Percentiles rank a stretch among this genome's conserved stretches.
Conservation (phyloP, 1,284 basidiomycete genomes). For the Coriolopsis trogii region DNA sequence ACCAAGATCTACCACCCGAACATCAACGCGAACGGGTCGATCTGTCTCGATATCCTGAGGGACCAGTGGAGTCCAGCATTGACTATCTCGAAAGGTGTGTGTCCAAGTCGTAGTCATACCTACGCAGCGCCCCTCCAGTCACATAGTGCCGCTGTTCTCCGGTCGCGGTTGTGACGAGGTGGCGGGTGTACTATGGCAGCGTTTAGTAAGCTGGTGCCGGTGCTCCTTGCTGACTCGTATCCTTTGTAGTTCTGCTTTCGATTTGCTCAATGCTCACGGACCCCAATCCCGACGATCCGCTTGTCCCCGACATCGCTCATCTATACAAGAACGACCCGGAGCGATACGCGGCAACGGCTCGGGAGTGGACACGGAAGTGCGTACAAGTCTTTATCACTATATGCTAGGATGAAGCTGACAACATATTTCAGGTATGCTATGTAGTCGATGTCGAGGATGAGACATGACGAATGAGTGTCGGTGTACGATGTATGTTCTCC, state of each 20-base stretch:
- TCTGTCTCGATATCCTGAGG: conserved; percentile 96
- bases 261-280: conserved; percentile 98
- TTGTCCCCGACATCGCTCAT: conserved; percentile 83
- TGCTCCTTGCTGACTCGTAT: not conserved
- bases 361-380: conserved; percentile 98
- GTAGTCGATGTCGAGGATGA: conserved; percentile 38
- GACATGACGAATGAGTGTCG: conserved; percentile 26
- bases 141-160: too few species aligned
- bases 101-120: too few species aligned
- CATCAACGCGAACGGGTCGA: conserved; percentile 98
- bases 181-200: not conserved
- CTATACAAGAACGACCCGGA: conserved; percentile 95
- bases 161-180: conserved; percentile 2
- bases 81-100: conserved; percentile 95
- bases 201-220: not conserved
- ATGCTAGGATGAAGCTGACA: conserved; percentile 26
- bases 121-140: too few species aligned
- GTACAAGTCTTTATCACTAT: conserved; percentile 31
- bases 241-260: conserved; percentile 77
- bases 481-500: conserved; percentile 32
- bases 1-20: conserved; percentile 98
- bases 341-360: conserved; percentile 92
- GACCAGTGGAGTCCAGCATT: conserved; percentile 98
- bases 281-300: conserved; percentile 95
- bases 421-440: conserved; percentile 55